These are phyloP conservation scores for Dichotomopilus funicola DNA, from an alignment of 2,329 filamentous ascomycete species.

Conservation along the genomic window DNA sequence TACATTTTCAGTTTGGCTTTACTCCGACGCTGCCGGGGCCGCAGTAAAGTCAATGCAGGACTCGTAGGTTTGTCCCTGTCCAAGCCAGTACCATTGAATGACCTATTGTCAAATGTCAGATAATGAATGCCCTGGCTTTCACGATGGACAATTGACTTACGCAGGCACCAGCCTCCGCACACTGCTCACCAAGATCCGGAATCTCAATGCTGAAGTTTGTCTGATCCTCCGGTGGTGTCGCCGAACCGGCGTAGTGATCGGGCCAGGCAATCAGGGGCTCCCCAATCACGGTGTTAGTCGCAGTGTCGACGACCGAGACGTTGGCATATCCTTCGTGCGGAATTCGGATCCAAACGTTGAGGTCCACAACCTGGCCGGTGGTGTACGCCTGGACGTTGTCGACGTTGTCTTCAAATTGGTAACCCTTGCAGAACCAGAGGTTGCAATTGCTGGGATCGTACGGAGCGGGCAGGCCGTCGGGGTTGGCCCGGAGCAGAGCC, in stretches of 20 bases:
- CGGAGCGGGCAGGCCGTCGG: conserved; percentile 20
- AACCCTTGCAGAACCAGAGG: conserved; percentile 36
- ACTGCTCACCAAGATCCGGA: conserved; percentile 26
- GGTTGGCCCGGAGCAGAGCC: conserved; percentile 26
- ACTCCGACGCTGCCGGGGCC: neutral
- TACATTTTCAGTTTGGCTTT: neutral
- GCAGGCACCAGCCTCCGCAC: conserved; percentile 25
- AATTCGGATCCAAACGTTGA: conserved; percentile 39
- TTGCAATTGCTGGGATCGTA: conserved; percentile 29
- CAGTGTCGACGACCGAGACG: conserved; percentile 42
- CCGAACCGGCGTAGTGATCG: conserved; percentile 25
- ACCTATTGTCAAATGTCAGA: conserved; percentile 26
- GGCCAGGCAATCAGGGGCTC: conserved; percentile 30
- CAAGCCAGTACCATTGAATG: conserved; percentile 59
- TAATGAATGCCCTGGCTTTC: too few species aligned
- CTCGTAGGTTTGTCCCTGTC: conserved; percentile 54
- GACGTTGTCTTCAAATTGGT: conserved; percentile 35
- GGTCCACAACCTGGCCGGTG: conserved; percentile 37
- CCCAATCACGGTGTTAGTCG: conserved; percentile 42
- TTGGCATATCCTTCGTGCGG: conserved; percentile 43
- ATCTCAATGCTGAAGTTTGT: conserved; percentile 28
- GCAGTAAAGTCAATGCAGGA: conserved; percentile 52
- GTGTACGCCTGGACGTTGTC: conserved; percentile 32
- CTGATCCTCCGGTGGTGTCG: conserved; percentile 27
- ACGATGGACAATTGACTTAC: conserved; percentile 19